Percentiles rank a stretch among this genome's conserved stretches.
phyloP scores from a whole-genome alignment of 768 basidiomycete genomes.

The Boletus subcaerulescens region DNA sequence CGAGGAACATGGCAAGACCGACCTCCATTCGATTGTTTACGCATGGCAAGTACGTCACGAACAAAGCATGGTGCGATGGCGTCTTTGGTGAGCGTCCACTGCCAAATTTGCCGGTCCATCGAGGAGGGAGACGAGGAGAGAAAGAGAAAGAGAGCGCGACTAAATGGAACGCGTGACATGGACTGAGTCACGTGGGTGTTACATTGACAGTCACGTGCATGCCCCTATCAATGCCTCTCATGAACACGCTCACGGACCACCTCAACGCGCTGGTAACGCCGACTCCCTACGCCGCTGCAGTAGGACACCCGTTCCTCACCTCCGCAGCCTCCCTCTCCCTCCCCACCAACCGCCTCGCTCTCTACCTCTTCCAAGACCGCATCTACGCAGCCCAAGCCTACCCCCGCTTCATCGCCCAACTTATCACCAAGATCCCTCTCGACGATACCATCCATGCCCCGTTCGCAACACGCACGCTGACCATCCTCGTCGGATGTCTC shows the following conservation, averaged over 20 bases:
- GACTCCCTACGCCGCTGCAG: conserved; percentile 46
- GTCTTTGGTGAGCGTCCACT: conserved; percentile 57
- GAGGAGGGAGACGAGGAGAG: background rate
- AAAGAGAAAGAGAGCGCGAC: background rate
- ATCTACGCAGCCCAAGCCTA: conserved; percentile 75
- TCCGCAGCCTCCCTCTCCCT: conserved; percentile 55
- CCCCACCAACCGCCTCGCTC: conserved; percentile 43
- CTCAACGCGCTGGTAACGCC: conserved; percentile 37
- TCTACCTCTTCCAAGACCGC: conserved; percentile 72
- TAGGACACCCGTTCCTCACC: conserved; percentile 55
- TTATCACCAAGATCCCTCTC: conserved; percentile 58
- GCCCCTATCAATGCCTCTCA: background rate
- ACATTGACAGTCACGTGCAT: background rate
- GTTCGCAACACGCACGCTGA: conserved; percentile 37
- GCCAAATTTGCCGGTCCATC: conserved; percentile 28
- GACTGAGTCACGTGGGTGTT: conserved; percentile 2
- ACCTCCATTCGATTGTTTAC: conserved; percentile 35
- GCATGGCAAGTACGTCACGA: conserved; percentile 50
- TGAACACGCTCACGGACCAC: conserved; percentile 25
- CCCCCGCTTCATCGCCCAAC: conserved; percentile 64
- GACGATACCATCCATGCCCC: conserved; percentile 9
- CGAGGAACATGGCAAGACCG: background rate
- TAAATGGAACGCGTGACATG: conserved; percentile 6
- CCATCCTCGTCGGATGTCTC: conserved; percentile 49
- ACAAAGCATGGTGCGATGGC: conserved; percentile 56